A percentile compares a stretch with the other conserved stretches of the same genome.
Conservation (phyloP, 2,329 filamentous ascomycete species). For the Fusarium globosum region DNA sequence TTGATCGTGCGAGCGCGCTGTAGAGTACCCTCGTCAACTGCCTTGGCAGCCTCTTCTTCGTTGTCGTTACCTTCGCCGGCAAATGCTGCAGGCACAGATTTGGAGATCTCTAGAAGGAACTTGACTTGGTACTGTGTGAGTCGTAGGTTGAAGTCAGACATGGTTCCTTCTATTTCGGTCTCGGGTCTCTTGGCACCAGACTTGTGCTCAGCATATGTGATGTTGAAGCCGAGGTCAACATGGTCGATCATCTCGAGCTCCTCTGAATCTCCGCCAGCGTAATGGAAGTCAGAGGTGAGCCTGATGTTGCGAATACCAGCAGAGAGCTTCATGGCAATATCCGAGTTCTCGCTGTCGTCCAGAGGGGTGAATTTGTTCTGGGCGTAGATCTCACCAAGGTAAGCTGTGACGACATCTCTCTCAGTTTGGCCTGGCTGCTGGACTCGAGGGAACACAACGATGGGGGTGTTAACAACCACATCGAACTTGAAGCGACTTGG, state of each 20-base stretch:
- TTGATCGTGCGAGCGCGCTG: slow-evolving; percentile 59
- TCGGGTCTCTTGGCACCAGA: slow-evolving; percentile 83
- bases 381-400: slow-evolving; percentile 96
- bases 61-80: slow-evolving; percentile 73
- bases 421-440: slow-evolving; percentile 75
- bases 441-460: slow-evolving; percentile 90
- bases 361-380: slow-evolving; percentile 91
- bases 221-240: slow-evolving; percentile 91
- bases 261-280: slow-evolving; percentile 76
- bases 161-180: slow-evolving; percentile 87
- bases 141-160: slow-evolving; percentile 92
- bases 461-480: slow-evolving; percentile 91
- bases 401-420: slow-evolving; percentile 88
- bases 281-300: slow-evolving; percentile 90
- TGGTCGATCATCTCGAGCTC: slow-evolving; percentile 97
- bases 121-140: slow-evolving; percentile 92
- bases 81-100: slow-evolving; percentile 89
- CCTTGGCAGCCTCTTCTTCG: slow-evolving; percentile 78
- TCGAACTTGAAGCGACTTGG: slow-evolving; percentile 94
- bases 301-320: slow-evolving; percentile 93
- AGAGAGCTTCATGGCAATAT: slow-evolving; percentile 88
- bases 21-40: slow-evolving; percentile 71
- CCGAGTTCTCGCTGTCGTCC: slow-evolving; percentile 77
- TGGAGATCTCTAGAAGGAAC: slow-evolving; percentile 87
- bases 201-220: slow-evolving; percentile 91